Conservation (phyloP, 306 rosid genomes). For the Prunus salicina region DNA sequence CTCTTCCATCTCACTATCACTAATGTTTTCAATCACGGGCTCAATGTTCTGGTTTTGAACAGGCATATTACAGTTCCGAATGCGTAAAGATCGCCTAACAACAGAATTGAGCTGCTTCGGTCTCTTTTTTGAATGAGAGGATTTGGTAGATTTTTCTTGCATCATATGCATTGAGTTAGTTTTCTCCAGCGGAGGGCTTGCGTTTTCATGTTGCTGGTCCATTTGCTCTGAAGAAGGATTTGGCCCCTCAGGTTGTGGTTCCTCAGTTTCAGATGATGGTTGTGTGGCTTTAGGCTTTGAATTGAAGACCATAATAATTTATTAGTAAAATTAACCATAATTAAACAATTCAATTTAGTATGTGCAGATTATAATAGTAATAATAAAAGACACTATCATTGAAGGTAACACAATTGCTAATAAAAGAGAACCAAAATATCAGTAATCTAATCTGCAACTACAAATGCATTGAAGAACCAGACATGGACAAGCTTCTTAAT, state of each 20-base stretch:
- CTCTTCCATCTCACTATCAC: slow-evolving; percentile 39
- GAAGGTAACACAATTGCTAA: not conserved
- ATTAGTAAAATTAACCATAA: not conserved
- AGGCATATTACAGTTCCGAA: slow-evolving; percentile 23
- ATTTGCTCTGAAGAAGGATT: not conserved
- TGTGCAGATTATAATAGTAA: not conserved
- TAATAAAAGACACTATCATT: not conserved
- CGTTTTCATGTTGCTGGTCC: not conserved
- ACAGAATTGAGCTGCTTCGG: not conserved
- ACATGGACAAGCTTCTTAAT: too few relatives aligned
- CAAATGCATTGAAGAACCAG: too few relatives aligned
- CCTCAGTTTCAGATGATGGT: slow-evolving; percentile 2
- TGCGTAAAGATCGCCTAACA: slow-evolving; percentile 59
- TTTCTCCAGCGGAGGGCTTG: slow-evolving; percentile 1
- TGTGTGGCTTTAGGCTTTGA: slow-evolving; percentile 6
- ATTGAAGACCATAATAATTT: not conserved
- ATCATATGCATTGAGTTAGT: slow-evolving; percentile 4
- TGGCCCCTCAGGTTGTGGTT: not conserved
- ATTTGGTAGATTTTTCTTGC: slow-evolving; percentile 23
- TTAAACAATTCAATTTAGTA: not conserved
- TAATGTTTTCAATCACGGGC: slow-evolving; percentile 29
- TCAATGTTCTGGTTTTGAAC: slow-evolving; percentile 10
- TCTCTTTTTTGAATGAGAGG: slow-evolving; percentile 21
- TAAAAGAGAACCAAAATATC: too few relatives aligned
- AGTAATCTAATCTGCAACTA: too few relatives aligned